A percentile compares a stretch with the other conserved stretches of the same genome.
These are phyloP conservation scores for Candida peoriensis DNA, from an alignment of 805 yeast genomes.

Conservation along the genomic window DNA sequence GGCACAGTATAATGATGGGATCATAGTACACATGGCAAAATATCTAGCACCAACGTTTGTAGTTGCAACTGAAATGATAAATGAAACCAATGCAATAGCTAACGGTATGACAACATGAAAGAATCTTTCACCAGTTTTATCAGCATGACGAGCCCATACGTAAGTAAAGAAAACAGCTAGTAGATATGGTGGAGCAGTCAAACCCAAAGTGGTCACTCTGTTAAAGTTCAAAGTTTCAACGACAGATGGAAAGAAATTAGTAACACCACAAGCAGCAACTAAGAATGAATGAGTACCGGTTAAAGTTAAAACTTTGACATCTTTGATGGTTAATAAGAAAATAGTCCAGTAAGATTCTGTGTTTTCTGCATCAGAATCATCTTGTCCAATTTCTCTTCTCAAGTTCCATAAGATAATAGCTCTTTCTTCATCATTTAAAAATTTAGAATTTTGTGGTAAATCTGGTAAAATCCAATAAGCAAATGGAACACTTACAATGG, in stretches of 20 bases:
- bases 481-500: constrained; percentile 42
- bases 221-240: constrained; percentile 50
- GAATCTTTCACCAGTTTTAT: constrained; percentile 49
- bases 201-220: constrained; percentile 44
- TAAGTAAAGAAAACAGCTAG: constrained; percentile 46
- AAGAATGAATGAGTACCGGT: constrained; percentile 37
- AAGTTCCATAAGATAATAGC: constrained; percentile 28
- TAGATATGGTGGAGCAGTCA: constrained; percentile 57
- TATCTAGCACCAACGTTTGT: constrained; percentile 52
- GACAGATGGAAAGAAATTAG: constrained; percentile 58
- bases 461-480: constrained; percentile 47
- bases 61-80: constrained; percentile 44
- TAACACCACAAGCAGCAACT: constrained; percentile 57
- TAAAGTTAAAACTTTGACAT: constrained; percentile 42
- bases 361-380: constrained; percentile 21
- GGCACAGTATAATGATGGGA: constrained; percentile 50
- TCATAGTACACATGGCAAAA: constrained; percentile 56
- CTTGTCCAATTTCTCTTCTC: constrained; percentile 24
- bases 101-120: constrained; percentile 44
- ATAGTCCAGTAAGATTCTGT: constrained; percentile 31
- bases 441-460: constrained; percentile 46
- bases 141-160: constrained; percentile 52
- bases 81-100: constrained; percentile 37
- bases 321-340: constrained; percentile 32
- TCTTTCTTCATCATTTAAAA: constrained; percentile 39